phyloP scores from a whole-genome alignment of 306 rosid genomes.

The Castanea sativa region DNA sequence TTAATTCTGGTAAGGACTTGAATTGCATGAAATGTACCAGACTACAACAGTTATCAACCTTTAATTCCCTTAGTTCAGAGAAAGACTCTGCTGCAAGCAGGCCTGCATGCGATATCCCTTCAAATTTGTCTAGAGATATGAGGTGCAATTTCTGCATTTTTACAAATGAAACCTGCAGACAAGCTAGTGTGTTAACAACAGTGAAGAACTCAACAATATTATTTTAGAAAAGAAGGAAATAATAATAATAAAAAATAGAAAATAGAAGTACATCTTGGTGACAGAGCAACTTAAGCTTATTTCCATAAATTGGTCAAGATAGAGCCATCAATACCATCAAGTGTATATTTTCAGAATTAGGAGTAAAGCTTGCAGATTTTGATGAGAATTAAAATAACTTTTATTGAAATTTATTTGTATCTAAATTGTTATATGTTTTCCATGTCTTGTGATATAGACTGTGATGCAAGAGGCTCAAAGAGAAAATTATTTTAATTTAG shows the following conservation, averaged over 20 bases:
- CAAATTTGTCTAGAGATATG: background rate
- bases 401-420: no score
- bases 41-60: background rate
- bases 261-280: no score
- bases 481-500: no score
- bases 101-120: background rate
- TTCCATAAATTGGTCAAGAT: no score
- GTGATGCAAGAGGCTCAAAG: no score
- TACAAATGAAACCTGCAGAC: background rate
- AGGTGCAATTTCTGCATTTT: background rate
- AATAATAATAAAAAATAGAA: background rate
- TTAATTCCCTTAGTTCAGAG: background rate
- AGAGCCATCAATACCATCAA: no score
- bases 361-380: no score
- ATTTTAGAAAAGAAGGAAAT: background rate
- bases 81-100: background rate
- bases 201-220: background rate
- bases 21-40: conserved; percentile 6
- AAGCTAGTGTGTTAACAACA: background rate
- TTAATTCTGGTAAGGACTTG: background rate
- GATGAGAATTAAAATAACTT: no score
- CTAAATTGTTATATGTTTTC: no score
- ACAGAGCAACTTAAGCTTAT: no score
- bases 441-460: no score
- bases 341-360: no score